These are phyloP conservation scores for Leccinum subrobustum DNA, from an alignment of 1,284 basidiomycete genomes.

Conservation along the genomic window DNA sequence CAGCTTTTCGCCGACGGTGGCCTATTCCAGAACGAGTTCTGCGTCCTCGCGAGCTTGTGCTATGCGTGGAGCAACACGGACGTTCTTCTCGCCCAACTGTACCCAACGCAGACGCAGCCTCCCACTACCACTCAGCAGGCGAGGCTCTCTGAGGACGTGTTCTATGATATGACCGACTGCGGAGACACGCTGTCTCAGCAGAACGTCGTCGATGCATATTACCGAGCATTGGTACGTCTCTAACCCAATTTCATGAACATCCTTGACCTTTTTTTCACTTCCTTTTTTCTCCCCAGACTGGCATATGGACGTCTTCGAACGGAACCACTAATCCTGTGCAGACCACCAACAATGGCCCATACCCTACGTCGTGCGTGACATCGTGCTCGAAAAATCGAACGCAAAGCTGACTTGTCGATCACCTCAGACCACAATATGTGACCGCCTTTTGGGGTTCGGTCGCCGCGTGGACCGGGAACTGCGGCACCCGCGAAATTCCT, in stretches of 20 bases:
- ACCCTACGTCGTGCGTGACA: conserved; percentile 21
- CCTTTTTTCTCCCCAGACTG: conserved; percentile 11
- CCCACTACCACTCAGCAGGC: conserved; percentile 15
- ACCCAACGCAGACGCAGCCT: conserved; percentile 7
- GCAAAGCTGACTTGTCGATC: background rate
- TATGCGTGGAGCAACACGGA: conserved; percentile 25
- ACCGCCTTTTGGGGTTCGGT: conserved; percentile 19
- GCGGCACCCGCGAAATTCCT: conserved; percentile 20
- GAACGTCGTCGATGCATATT: conserved; percentile 24
- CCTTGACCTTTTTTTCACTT: background rate
- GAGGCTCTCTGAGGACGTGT: conserved; percentile 19
- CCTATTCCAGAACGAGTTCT: conserved; percentile 26
- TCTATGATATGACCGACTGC: conserved; percentile 25
- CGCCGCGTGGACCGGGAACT: conserved; percentile 26
- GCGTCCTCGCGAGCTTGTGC: conserved; percentile 27
- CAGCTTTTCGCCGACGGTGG: conserved; percentile 15
- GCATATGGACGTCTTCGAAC: conserved; percentile 8
- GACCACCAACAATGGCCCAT: conserved; percentile 20
- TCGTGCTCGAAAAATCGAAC: background rate
- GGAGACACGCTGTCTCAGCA: conserved; percentile 22
- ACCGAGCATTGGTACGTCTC: conserved; percentile 17
- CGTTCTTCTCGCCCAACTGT: conserved; percentile 15
- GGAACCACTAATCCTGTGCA: background rate
- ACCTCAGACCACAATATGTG: conserved; percentile 15
- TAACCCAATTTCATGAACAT: background rate